phyloP scores from a whole-genome alignment of 202 grass and related monocot genomes.

The Eragrostis tef region DNA sequence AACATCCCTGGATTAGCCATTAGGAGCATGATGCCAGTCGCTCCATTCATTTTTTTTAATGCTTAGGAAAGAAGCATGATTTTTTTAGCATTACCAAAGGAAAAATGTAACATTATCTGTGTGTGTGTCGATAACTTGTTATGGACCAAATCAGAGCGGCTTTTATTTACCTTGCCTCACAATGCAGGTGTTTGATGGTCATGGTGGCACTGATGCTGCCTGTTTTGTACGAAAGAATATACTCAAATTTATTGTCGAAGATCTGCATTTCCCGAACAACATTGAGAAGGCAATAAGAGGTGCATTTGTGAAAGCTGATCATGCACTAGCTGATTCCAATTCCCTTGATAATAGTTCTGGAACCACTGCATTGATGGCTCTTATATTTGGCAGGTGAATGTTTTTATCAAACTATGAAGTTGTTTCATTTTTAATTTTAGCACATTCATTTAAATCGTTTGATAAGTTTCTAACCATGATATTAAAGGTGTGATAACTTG shows the following conservation, averaged over 20 bases:
- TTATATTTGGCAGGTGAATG: slow-evolving; percentile 80
- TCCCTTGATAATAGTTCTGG: slow-evolving; percentile 83
- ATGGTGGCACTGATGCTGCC: slow-evolving; percentile 83
- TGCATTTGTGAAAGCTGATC: slow-evolving; percentile 80
- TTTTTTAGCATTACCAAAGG: slow-evolving; percentile 16
- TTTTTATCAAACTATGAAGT: neutral
- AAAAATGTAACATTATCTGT: slow-evolving; percentile 24
- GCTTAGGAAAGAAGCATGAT: neutral
- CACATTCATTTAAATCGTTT: neutral
- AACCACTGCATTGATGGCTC: slow-evolving; percentile 75
- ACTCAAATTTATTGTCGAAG: slow-evolving; percentile 83
- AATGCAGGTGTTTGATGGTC: slow-evolving; percentile 85
- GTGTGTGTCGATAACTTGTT: neutral
- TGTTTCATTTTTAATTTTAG: neutral
- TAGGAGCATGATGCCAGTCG: neutral
- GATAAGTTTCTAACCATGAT: too few relatives aligned
- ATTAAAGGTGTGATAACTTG: too few relatives aligned
- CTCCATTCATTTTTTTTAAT: neutral
- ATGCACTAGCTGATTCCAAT: slow-evolving; percentile 77
- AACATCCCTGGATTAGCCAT: neutral
- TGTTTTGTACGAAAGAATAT: slow-evolving; percentile 83
- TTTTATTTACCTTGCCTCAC: slow-evolving; percentile 8
- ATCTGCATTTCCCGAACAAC: slow-evolving; percentile 71
- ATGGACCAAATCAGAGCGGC: neutral
- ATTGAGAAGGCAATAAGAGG: slow-evolving; percentile 70